These are phyloP conservation scores for Eutrema japonicum DNA, from an alignment of 345 rosid genomes.

Conservation along the genomic window DNA sequence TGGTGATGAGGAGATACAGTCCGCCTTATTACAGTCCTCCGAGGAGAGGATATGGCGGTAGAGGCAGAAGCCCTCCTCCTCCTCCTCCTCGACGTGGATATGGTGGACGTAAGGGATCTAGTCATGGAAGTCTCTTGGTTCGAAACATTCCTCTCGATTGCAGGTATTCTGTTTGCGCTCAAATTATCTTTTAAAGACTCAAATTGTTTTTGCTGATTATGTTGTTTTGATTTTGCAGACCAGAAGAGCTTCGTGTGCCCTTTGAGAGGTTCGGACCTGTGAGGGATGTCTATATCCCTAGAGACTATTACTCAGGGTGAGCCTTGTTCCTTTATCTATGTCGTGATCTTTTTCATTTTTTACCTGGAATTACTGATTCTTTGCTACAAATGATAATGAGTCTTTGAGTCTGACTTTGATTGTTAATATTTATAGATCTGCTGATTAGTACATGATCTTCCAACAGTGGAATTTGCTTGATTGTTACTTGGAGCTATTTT, in stretches of 20 bases:
- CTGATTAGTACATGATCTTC: slow-evolving; percentile 2
- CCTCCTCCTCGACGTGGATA: slow-evolving; percentile 70
- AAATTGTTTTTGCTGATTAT: neutral
- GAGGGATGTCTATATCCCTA: slow-evolving; percentile 91
- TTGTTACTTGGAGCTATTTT: neutral
- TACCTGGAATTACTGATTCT: neutral
- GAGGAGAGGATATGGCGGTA: slow-evolving; percentile 84
- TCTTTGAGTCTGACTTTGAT: neutral
- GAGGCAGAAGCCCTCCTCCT: slow-evolving; percentile 72
- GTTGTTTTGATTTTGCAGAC: slow-evolving; percentile 49
- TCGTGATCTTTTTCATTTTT: neutral
- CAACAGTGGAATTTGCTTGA: neutral
- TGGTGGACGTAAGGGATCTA: slow-evolving; percentile 79
- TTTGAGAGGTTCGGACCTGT: slow-evolving; percentile 91
- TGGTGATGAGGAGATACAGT: slow-evolving; percentile 87
- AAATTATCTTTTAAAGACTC: neutral
- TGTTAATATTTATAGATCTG: neutral
- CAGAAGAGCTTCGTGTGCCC: slow-evolving; percentile 83
- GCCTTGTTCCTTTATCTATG: slow-evolving; percentile 22
- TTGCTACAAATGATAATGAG: neutral
- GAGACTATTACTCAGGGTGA: slow-evolving; percentile 93
- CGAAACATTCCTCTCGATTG: slow-evolving; percentile 94
- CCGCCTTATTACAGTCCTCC: slow-evolving; percentile 77
- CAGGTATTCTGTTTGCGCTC: slow-evolving; percentile 51
- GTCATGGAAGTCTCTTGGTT: slow-evolving; percentile 83